Base-by-base conservation (phyloP, 2,329 filamentous ascomycete species). In the Trichoderma koningiopsis region DNA sequence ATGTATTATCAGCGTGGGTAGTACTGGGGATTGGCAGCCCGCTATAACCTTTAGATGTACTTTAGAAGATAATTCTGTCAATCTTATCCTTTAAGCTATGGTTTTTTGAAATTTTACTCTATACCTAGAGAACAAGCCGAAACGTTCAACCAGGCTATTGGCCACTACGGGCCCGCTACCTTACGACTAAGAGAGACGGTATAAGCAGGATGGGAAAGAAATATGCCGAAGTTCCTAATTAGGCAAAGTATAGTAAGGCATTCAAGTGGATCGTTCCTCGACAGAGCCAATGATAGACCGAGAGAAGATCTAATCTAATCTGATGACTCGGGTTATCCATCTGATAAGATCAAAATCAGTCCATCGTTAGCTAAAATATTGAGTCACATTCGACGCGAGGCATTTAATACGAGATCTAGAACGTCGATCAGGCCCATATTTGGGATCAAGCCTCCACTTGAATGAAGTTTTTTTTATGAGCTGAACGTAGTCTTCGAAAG, bases 331-430 rank as follows among this genome's bases (percentile, higher is more conserved):
- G 43, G 16, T 47, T 47, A 43, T 43, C 33, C 52, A 65, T 65
- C 62, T 65, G 62, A 65, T 65, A 65, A 65, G 62, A 65, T 65
- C 33, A 43, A 43, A 27, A 65, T 65, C 62, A 65, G 62, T 65
- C 13, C 52, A 65, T 55, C 52, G 13, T 65, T 65, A 65, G 35
- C 52, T 65, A 65, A 65, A 31, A 56, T 19, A 47, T 65, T 57
- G 52, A 47, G 52, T 57, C 52, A 57, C 6, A 24, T 57, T 6
- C 33, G 43, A 19, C 52, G 52, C 62, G 31, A 65, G 6, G 24
- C 35, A 65, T 57, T 27, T 33, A 47, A 47, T 14, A 57, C 56
- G 4, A 33, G 62, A 57, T 65, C 52, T 65, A 65, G 62, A 65
- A 52, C 53, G 52, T 24, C 22, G 35, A 65, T 57, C 62, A 22